Base-by-base conservation (phyloP, 768 basidiomycete species). In the Galerina sulciceps region DNA sequence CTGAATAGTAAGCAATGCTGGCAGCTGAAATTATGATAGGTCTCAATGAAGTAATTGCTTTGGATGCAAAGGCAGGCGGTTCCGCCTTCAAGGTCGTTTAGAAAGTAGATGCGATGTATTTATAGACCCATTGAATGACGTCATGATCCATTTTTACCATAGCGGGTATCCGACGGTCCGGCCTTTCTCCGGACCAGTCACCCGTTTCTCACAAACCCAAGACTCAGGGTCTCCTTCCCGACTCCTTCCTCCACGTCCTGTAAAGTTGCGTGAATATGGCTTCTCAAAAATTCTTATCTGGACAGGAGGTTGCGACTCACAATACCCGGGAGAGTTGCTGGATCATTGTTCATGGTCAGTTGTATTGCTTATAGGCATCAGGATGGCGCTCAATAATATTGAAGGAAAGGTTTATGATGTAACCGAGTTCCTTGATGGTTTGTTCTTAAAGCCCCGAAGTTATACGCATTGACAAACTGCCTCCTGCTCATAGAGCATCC, bases 321-420 rank as follows among this genome's bases (percentile, higher is more conserved):
- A 73, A 73, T 55, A 69, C 46, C 48, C 62, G 74, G 18, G 66
- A 73, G 34, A 76, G 75, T 57, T 76, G 75, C 53, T 76, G 75
- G 75, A 92, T 94, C 60, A 91, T 95, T 58, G 89, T 95, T 1
- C 91, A 94, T 65, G 91, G 91, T 87, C 60, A 50, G 77, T 61
- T 22, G 34, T 45, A n/a, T 18, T 9, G 13, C n/a, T 15, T 35
- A 26, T 22, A 20, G 17, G 1, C 0, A 35, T 40, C 36, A 35
- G 45, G 44, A 15, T 37, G 17, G 34, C 15, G 22, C 31, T n/a
- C 44, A 46, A 31, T 6, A 31, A 14, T n/a, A 44, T 8, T 45
- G 34, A 40, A 88, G 90, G 87, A 53, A 85, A 88, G 44, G 88
- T 85, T 3, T 92, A 91, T 70, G 90, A 92, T 63, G 90, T 91